A percentile compares a stretch with the other conserved stretches of the same genome.
phyloP scores from a whole-genome alignment of 1,284 basidiomycete genomes.

The Peniophora sp. region DNA sequence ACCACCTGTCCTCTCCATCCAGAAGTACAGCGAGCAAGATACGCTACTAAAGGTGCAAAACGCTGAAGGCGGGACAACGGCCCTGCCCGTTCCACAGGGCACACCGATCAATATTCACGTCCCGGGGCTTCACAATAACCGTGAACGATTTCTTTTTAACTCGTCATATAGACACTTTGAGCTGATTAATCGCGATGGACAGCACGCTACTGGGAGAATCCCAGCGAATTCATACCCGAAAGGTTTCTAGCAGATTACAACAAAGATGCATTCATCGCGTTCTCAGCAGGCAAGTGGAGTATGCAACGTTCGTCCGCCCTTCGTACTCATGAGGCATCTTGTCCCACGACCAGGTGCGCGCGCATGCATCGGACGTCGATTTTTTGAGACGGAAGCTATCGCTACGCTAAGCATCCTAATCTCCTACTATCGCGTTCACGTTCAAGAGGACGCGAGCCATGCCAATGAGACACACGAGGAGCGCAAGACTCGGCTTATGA shows the following conservation, averaged over 20 bases:
- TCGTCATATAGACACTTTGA: not conserved
- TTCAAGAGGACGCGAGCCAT: slow-evolving; percentile 22
- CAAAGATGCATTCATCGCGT: slow-evolving; percentile 43
- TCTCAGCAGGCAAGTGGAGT: slow-evolving; percentile 35
- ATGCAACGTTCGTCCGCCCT: not conserved
- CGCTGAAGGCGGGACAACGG: not conserved
- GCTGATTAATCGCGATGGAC: not conserved
- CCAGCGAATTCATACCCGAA: slow-evolving; percentile 38
- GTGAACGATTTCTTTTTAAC: slow-evolving; percentile 17
- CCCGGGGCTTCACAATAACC: slow-evolving; percentile 24
- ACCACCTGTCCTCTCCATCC: slow-evolving; percentile 18
- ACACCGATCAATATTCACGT: slow-evolving; percentile 2
- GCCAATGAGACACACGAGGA: slow-evolving; percentile 21
- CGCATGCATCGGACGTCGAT: slow-evolving; percentile 1
- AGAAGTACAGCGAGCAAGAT: not conserved
- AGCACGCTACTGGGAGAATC: slow-evolving; percentile 48
- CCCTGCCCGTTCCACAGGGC: not conserved
- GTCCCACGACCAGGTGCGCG: not conserved
- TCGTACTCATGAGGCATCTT: not conserved
- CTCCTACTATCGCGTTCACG: slow-evolving; percentile 13
- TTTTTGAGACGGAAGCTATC: slow-evolving; percentile 22
- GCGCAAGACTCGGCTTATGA: slow-evolving; percentile 18
- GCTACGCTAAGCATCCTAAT: slow-evolving; percentile 13
- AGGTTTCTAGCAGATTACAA: slow-evolving; percentile 45
- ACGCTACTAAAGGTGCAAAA: not conserved